Evolutionary conservation across 2,329 filamentous ascomycete genomes (phyloP), one percentile per base, ranked within the genome.

Genomic region (Hyphodiscus sp.): DNA sequence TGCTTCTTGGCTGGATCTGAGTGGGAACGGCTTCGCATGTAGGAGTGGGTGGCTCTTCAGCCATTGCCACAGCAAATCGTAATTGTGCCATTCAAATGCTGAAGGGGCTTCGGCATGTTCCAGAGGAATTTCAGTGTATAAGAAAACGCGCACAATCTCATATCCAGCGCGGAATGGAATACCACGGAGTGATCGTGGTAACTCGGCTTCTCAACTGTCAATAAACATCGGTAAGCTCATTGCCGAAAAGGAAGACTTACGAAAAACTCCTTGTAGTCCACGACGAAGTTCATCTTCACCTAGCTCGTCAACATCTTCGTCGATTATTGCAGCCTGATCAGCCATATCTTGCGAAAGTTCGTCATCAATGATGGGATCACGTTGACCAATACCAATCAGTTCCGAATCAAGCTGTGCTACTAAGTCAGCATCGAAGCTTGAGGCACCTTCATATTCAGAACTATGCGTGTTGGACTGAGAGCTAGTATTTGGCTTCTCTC

Each of bases 11-110:
- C 70, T 67, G 1, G 74, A 76, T 29, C 66, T 67, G n/a, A 75
- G 72, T 0, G 81, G 81, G 1, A 84, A 70, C 0, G 59, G 56
- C 52, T 76, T 78, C 0, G 70, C 72, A 2, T 63, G 54, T 19
- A 83, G 76, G 0, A 66, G 55, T 0, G 68, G 65, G 8, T 78
- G 69, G 0, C 58, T 53, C 1, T 62, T 63, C 1, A 85, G 65
- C 10, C 63, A 65, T 0, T 58, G 57, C 66, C 77, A 75, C 3
- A 85, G 66, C 0, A 49, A 64, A 1, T 60, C 57, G 45, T 81
- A 78, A 41, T 77, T 68, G 0, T 68, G 60, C 72, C 77, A 79
- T 0, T 46, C 43, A 4, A 51, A 19, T 4, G 45, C n/a, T 1
- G 43, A 33, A 16, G 51, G 49, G 33, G 60, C 50, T 16, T 56